phyloP scores from a whole-genome alignment of 805 yeast genomes.

The Pichia rugopelliculosa region DNA sequence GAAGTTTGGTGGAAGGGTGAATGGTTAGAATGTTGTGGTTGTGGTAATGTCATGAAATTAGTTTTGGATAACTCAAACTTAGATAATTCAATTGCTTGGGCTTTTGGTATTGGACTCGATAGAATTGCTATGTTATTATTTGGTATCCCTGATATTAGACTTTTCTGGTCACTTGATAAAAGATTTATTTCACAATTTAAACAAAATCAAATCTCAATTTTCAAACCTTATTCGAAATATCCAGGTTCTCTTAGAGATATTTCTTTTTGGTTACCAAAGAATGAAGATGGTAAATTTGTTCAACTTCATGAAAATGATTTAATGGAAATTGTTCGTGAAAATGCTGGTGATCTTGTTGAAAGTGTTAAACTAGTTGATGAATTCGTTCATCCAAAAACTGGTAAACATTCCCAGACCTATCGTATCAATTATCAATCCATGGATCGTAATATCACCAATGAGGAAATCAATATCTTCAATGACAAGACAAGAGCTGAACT shows the following conservation, averaged over 20 bases:
- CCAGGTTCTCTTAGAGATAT: constrained; percentile 85
- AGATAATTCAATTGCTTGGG: constrained; percentile 79
- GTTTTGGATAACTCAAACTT: constrained; percentile 71
- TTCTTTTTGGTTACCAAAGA: constrained; percentile 77
- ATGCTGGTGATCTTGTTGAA: constrained; percentile 85
- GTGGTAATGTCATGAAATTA: constrained; percentile 80
- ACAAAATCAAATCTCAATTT: constrained; percentile 57
- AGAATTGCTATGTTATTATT: constrained; percentile 92
- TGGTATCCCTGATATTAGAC: constrained; percentile 90
- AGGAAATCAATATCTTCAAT: constrained; percentile 74
- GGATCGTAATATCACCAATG: constrained; percentile 86
- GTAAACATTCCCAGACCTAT: constrained; percentile 73
- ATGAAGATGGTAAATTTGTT: constrained; percentile 14
- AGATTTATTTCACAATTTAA: constrained; percentile 70
- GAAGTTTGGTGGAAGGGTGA: constrained; percentile 99
- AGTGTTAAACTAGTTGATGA: constrained; percentile 75
- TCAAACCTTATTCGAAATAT: constrained; percentile 83
- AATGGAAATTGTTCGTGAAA: constrained; percentile 83
- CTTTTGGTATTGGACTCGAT: constrained; percentile 93
- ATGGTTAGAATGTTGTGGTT: constrained; percentile 96
- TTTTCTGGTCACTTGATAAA: constrained; percentile 84
- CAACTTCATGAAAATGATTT: constrained; percentile 77
- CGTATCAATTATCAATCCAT: constrained; percentile 89
- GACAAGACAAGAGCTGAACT: constrained; percentile 55
- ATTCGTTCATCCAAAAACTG: constrained; percentile 78